Evolutionary conservation across 768 basidiomycete genomes (phyloP).

Genomic region (Termitomyces sp.): DNA sequence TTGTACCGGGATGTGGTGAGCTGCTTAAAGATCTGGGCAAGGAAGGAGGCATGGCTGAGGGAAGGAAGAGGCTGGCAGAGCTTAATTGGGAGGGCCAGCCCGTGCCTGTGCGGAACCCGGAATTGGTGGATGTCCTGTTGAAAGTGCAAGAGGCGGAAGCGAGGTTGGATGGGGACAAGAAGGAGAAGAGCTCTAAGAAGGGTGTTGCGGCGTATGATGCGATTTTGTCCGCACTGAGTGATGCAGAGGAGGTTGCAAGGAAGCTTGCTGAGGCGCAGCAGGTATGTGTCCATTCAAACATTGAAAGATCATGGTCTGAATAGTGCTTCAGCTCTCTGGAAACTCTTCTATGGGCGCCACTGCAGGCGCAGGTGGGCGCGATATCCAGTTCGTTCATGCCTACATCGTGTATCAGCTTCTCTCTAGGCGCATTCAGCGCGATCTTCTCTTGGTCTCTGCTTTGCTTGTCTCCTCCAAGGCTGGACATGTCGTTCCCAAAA

Average conservation of each 20-base stretch:
- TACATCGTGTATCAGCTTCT: conserved; percentile 87
- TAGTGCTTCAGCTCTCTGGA: conserved; percentile 28
- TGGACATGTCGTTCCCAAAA: conserved; percentile 11
- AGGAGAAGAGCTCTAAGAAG: conserved; percentile 48
- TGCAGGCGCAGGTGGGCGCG: conserved; percentile 45
- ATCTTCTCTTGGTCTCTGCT: conserved; percentile 72
- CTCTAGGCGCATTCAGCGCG: conserved; percentile 82
- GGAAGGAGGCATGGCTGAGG: conserved; percentile 33
- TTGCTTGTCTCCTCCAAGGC: conserved; percentile 40
- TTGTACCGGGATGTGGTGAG: conserved; percentile 58
- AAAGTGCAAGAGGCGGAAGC: conserved; percentile 76
- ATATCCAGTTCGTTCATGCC: conserved; percentile 80
- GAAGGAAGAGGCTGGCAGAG: conserved; percentile 49
- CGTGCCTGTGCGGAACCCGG: conserved; percentile 84
- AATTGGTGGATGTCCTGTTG: conserved; percentile 82
- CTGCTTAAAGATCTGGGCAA: conserved; percentile 45
- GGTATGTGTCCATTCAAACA: conserved; percentile 30
- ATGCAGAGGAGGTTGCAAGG: conserved; percentile 81
- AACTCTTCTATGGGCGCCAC: conserved; percentile 24
- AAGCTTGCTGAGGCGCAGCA: conserved; percentile 82
- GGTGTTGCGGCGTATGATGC: conserved; percentile 86
- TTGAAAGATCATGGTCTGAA: conserved; percentile 2
- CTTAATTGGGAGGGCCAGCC: conserved; percentile 78
- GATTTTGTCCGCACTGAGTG: conserved; percentile 77
- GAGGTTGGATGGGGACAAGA: conserved; percentile 36